Evolutionary conservation across 768 basidiomycete species (phyloP).

Genomic region (Trametopsis cervina): DNA sequence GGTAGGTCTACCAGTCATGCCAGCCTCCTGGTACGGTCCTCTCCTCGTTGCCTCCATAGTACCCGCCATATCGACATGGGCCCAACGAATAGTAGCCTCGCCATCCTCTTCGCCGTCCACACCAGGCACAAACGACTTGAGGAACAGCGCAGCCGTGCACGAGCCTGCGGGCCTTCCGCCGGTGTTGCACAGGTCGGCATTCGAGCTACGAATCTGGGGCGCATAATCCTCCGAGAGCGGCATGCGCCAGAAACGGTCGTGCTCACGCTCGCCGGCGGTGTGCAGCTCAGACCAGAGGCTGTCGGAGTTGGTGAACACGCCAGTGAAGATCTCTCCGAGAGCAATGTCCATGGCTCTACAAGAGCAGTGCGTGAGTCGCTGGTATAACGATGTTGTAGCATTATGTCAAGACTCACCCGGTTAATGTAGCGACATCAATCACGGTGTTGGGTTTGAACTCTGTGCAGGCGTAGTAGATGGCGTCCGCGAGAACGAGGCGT

Average conservation of each 20-base stretch:
- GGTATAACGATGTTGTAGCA: background rate
- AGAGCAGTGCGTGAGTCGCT: background rate
- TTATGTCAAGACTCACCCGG: conserved; percentile 41
- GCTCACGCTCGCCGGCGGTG: conserved; percentile 62
- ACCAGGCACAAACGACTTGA: conserved; percentile 76
- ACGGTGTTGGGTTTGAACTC: conserved; percentile 75
- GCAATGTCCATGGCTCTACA: conserved; percentile 63
- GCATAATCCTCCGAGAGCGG: conserved; percentile 79
- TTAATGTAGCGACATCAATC: conserved; percentile 84
- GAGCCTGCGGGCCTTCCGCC: conserved; percentile 70
- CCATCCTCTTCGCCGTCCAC: conserved; percentile 53
- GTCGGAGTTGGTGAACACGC: conserved; percentile 75
- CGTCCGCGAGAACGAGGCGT: conserved; percentile 76
- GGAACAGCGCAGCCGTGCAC: conserved; percentile 77
- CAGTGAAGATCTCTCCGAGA: conserved; percentile 69
- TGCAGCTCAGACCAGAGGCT: conserved; percentile 65
- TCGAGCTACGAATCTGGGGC: conserved; percentile 67
- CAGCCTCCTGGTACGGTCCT: conserved; percentile 58
- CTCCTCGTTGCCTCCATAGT: conserved; percentile 58
- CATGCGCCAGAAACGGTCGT: conserved; percentile 88
- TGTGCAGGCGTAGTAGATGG: conserved; percentile 75
- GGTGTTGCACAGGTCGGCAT: conserved; percentile 77
- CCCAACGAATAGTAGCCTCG: conserved; percentile 60
- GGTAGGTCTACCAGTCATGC: conserved; percentile 77
- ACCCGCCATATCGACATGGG: conserved; percentile 81